Conservation (phyloP, 2,329 filamentous ascomycete genomes). For the Neodidymelliopsis sp. region DNA sequence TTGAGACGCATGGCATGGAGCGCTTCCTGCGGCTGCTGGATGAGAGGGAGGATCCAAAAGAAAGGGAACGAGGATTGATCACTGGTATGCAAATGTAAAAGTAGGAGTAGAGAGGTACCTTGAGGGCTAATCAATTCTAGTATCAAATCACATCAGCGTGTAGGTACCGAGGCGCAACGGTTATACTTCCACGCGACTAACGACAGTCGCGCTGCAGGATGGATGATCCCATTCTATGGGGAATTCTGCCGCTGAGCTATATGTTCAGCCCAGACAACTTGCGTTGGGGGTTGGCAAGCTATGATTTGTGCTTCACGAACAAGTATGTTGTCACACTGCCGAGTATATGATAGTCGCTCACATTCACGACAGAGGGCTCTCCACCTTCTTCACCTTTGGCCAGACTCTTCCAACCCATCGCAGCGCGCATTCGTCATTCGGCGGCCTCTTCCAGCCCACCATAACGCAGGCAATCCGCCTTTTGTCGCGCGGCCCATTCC, state of each 20-base stretch:
- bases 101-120: not conserved
- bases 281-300: slow-evolving; percentile 88
- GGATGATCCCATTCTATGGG: slow-evolving; percentile 96
- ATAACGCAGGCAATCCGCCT: slow-evolving; percentile 85
- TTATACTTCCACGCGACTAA: slow-evolving; percentile 22
- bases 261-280: slow-evolving; percentile 75
- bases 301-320: slow-evolving; percentile 94
- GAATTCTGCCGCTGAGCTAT: slow-evolving; percentile 79
- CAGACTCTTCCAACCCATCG: slow-evolving; percentile 93
- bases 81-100: slow-evolving; percentile 67
- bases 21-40: slow-evolving; percentile 79
- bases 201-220: slow-evolving; percentile 62
- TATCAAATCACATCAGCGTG: slow-evolving; percentile 89
- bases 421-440: slow-evolving; percentile 75
- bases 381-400: slow-evolving; percentile 85
- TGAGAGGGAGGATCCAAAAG: slow-evolving; percentile 69
- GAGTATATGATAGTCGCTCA: slow-evolving; percentile 19
- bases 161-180: slow-evolving; percentile 61
- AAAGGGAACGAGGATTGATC: slow-evolving; percentile 77
- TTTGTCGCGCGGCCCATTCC: slow-evolving; percentile 69
- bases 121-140: slow-evolving; percentile 54
- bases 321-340: slow-evolving; percentile 61
- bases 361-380: slow-evolving; percentile 62
- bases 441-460: slow-evolving; percentile 89
- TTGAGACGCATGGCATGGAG: slow-evolving; percentile 79